phyloP scores from a whole-genome alignment of 1,284 basidiomycete species.

The Ustilago trichophora region DNA sequence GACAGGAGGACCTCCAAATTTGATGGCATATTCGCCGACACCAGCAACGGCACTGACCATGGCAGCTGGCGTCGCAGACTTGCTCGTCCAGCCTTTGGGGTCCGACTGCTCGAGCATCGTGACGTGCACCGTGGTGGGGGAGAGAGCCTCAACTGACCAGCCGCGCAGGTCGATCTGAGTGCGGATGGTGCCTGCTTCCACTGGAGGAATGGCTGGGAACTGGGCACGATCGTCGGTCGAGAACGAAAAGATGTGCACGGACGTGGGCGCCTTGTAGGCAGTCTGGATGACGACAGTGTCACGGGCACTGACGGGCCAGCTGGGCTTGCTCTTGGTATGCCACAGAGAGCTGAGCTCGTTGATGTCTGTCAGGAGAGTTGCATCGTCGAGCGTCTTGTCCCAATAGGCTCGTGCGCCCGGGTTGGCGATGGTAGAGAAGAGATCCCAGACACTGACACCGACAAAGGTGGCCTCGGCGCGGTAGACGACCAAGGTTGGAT shows the following conservation, averaged over 20 bases:
- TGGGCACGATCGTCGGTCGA: constrained; percentile 87
- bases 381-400: constrained; percentile 91
- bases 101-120: constrained; percentile 96
- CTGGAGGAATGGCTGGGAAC: constrained; percentile 79
- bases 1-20: constrained; percentile 90
- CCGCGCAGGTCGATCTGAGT: constrained; percentile 95
- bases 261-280: constrained; percentile 90
- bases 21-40: constrained; percentile 90
- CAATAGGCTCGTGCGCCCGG: constrained; percentile 83
- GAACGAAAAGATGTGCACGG: constrained; percentile 94
- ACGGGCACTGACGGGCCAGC: constrained; percentile 72
- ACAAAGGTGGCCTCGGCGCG: constrained; percentile 97
- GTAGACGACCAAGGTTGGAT: constrained; percentile 94
- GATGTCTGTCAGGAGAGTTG: constrained; percentile 81
- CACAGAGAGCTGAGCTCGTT: constrained; percentile 76
- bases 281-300: constrained; percentile 92
- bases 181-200: constrained; percentile 80
- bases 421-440: constrained; percentile 86
- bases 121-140: constrained; percentile 91
- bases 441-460: constrained; percentile 93
- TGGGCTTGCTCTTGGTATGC: constrained; percentile 49
- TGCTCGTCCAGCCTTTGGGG: constrained; percentile 96
- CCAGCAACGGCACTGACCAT: constrained; percentile 80
- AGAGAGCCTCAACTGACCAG: constrained; percentile 94
- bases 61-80: constrained; percentile 87